Percentiles rank a stretch among this genome's conserved stretches.
Evolutionary conservation across 495 filamentous ascomycete species (phyloP).

Genomic region (Penicillium bialowiezense): DNA sequence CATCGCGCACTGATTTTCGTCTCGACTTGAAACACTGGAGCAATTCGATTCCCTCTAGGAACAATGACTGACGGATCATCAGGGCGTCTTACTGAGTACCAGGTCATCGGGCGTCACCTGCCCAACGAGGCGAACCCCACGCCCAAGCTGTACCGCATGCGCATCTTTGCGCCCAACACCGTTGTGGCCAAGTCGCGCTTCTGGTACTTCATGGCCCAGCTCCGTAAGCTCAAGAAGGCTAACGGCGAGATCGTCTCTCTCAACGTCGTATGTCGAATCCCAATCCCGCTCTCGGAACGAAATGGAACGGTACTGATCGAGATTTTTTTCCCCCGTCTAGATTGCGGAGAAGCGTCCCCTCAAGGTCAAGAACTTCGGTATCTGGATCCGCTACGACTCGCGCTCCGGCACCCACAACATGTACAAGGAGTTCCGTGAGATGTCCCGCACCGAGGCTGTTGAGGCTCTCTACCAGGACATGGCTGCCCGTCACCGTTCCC

Average conservation of each 20-base stretch:
- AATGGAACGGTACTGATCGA: slow-evolving; percentile 20
- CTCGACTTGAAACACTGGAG: slow-evolving; percentile 12
- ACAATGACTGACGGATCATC: slow-evolving; percentile 36
- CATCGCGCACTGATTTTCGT: slow-evolving; percentile 21
- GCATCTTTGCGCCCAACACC: slow-evolving; percentile 96
- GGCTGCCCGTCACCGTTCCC: slow-evolving; percentile 95
- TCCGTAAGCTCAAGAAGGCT: slow-evolving; percentile 99
- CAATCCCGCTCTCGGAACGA: neutral
- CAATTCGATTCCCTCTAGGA: slow-evolving; percentile 7
- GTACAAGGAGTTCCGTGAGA: slow-evolving; percentile 99
- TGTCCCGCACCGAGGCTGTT: slow-evolving; percentile 90
- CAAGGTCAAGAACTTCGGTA: slow-evolving; percentile 99
- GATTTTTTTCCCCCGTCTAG: slow-evolving; percentile 46
- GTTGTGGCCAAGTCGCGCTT: slow-evolving; percentile 98
- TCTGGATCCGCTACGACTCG: slow-evolving; percentile 99
- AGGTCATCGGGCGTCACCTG: slow-evolving; percentile 99
- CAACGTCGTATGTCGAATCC: slow-evolving; percentile 73
- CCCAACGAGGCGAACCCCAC: slow-evolving; percentile 92
- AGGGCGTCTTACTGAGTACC: slow-evolving; percentile 99
- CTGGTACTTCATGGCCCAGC: slow-evolving; percentile 99
- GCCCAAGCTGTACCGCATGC: slow-evolving; percentile 99
- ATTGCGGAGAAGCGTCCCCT: slow-evolving; percentile 97
- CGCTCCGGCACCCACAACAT: slow-evolving; percentile 99
- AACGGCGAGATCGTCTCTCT: slow-evolving; percentile 97
- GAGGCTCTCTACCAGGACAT: slow-evolving; percentile 99